phyloP scores from a whole-genome alignment of 2,329 filamentous ascomycete genomes.

The Pseudocercospora crystallina region DNA sequence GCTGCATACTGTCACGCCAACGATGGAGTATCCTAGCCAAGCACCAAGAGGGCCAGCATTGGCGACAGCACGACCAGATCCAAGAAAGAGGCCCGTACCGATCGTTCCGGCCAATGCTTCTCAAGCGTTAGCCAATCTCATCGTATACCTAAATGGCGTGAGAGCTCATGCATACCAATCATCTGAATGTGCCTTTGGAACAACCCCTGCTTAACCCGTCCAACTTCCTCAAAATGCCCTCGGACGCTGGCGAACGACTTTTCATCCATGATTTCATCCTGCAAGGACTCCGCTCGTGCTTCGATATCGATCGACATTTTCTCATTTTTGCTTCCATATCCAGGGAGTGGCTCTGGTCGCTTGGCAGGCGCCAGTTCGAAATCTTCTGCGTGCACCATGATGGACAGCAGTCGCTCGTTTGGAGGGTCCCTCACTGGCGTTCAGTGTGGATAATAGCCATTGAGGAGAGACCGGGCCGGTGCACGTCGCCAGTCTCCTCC shows the following conservation, averaged over 20 bases:
- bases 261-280: neutral
- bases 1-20: slow-evolving; percentile 14
- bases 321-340: slow-evolving; percentile 2
- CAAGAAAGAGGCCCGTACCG: slow-evolving; percentile 40
- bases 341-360: neutral
- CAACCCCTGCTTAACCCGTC: slow-evolving; percentile 21
- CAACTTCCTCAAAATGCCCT: slow-evolving; percentile 18
- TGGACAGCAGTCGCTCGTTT: slow-evolving; percentile 1
- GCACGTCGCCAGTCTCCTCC: neutral
- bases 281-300: slow-evolving; percentile 2
- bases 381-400: slow-evolving; percentile 9
- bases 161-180: slow-evolving; percentile 7
- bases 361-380: slow-evolving; percentile 1
- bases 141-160: neutral
- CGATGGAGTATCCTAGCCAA: slow-evolving; percentile 17
- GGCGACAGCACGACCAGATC: slow-evolving; percentile 36
- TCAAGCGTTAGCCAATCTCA: neutral
- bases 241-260: slow-evolving; percentile 4
- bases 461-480: no score
- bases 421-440: no score
- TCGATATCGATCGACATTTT: slow-evolving; percentile 10
- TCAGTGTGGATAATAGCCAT: no score
- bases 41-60: slow-evolving; percentile 33
- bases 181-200: slow-evolving; percentile 28
- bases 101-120: slow-evolving; percentile 36